Evolutionary conservation across 2,329 filamentous ascomycete species (phyloP).

Genomic region (Colletotrichum scovillei): DNA sequence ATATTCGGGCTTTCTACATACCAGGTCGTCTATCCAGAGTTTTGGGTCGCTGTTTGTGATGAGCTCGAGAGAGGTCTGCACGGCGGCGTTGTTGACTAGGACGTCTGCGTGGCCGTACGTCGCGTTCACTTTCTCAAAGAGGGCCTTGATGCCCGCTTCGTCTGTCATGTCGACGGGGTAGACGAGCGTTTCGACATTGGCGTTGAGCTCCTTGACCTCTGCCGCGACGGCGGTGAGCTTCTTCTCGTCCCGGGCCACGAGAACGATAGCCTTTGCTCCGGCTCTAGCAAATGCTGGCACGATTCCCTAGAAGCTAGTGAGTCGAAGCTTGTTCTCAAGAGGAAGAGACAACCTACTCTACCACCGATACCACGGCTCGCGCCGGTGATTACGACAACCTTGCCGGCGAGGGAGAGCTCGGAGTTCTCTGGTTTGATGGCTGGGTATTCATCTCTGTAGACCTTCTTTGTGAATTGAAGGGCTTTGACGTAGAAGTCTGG

Average conservation of each 20-base stretch:
- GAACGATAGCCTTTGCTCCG: conserved; percentile 37
- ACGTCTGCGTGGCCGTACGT: conserved; percentile 54
- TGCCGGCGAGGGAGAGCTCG: conserved; percentile 50
- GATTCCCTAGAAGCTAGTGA: conserved; percentile 13
- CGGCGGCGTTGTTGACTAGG: conserved; percentile 54
- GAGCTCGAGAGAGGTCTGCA: neutral
- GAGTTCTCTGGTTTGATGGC: conserved; percentile 46
- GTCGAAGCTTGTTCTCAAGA: neutral
- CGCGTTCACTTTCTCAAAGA: conserved; percentile 47
- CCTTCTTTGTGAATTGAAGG: conserved; percentile 3
- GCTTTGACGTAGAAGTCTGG: conserved; percentile 8
- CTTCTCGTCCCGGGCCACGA: conserved; percentile 47
- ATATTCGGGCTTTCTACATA: neutral
- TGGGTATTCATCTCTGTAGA: conserved; percentile 39
- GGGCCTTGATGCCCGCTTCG: conserved; percentile 34
- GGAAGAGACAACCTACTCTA: neutral
- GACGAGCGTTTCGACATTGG: conserved; percentile 22
- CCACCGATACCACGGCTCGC: conserved; percentile 70
- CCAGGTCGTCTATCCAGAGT: conserved; percentile 8
- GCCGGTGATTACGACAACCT: conserved; percentile 72
- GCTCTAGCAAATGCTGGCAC: conserved; percentile 38
- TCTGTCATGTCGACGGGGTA: neutral
- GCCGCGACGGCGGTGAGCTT: conserved; percentile 47
- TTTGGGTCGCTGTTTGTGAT: neutral
- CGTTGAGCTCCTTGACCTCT: conserved; percentile 44